Evolutionary conservation across 2,329 filamentous ascomycete species (phyloP), one percentile per base, ranked within the genome.

Genomic region (Penicillium digitatum): DNA sequence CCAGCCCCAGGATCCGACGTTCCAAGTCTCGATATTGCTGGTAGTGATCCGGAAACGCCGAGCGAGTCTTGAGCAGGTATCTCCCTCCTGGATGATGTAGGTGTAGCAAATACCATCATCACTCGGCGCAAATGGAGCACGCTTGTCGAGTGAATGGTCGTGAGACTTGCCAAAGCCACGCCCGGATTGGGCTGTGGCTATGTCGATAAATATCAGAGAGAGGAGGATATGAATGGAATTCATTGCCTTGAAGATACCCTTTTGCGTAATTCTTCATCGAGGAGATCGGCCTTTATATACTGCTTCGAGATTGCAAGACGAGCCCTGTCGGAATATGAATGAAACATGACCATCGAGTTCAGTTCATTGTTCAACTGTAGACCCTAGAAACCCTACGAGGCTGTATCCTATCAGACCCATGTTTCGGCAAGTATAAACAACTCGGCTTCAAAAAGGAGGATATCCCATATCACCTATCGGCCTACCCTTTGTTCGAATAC

Each of bases 1-100:
- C 74, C 74, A 79, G n/a, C 67, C 73, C 76, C 77, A 81, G 5
- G 76, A 78, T 2, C 72, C 65, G 18, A 63, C 71, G 58, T 80
- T 80, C 44, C 69, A 74, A 0, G 55, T 54, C 22, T 74, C 68
- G 14, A 82, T 69, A 3, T 78, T 64, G 0, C 67, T 58, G 0
- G 66, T 54, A 0, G 70, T 77, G 6, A 81, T 58, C 5, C 64
- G 60, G 56, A 77, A 54, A 0, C 52, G 48, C 2, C 60, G 57
- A 1, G 71, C 74, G 46, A 79, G 65, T 3, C 16, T 50, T 14
- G 54, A 43, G 62, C 76, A 80, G 27, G 32, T 64, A 38, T 80
- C 78, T 1, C 56, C 58, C 0, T 47, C 29, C 18, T 70, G 35
- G 16, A 78, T 60, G 5, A 57, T 62, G 56, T 79, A 72, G 0